Conservation (phyloP, 495 filamentous ascomycete genomes). For the Collariella sp. region DNA sequence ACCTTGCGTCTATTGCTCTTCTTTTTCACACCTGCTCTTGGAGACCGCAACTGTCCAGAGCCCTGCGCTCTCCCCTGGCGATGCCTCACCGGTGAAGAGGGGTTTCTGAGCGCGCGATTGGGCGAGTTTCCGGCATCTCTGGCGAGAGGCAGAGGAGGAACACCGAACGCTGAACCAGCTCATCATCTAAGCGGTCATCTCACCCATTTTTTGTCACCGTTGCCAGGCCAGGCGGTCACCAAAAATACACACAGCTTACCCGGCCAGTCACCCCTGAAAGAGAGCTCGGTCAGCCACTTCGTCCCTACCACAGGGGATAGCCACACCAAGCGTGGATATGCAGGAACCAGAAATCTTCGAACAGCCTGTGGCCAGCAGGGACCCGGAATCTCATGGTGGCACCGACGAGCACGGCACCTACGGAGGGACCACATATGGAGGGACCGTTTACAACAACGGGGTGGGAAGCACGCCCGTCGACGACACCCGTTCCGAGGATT, state of each 20-base stretch:
- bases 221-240: too few relatives aligned
- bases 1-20: too few relatives aligned
- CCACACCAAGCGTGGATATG: constrained; percentile 7
- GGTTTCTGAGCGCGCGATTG: too few relatives aligned
- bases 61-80: not conserved
- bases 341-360: constrained; percentile 32
- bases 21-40: not conserved
- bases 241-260: too few relatives aligned
- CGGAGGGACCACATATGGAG: constrained; percentile 14
- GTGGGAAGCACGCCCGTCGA: constrained; percentile 7
- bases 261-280: too few relatives aligned
- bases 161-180: too few relatives aligned
- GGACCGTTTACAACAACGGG: constrained; percentile 16
- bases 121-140: too few relatives aligned
- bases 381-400: constrained; percentile 13
- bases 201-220: too few relatives aligned
- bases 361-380: constrained; percentile 25
- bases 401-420: constrained; percentile 20
- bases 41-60: not conserved
- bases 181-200: too few relatives aligned
- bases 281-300: not conserved
- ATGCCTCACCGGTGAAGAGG: too few relatives aligned
- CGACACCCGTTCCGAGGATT: constrained; percentile 22
- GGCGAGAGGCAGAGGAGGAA: too few relatives aligned
- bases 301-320: too few relatives aligned